Percentiles rank a stretch among this genome's conserved stretches.
These are phyloP conservation scores for Erythrophleum fordii DNA, from an alignment of 306 rosid species.

Conservation along the genomic window DNA sequence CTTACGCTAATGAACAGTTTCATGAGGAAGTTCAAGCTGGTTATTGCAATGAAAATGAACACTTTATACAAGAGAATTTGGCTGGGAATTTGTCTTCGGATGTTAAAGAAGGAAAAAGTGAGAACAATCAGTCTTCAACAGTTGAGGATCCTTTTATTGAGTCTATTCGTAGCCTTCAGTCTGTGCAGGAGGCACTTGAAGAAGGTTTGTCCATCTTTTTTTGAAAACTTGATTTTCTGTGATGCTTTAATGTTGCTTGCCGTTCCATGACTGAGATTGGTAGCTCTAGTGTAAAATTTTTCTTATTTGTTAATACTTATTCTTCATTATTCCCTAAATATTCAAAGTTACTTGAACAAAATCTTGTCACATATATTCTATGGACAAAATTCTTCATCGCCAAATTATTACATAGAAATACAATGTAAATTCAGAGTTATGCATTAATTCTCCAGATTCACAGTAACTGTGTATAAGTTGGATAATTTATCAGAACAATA, in stretches of 20 bases:
- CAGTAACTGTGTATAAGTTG: neutral
- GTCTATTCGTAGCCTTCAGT: constrained; percentile 55
- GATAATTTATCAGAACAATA: neutral
- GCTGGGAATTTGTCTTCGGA: constrained; percentile 43
- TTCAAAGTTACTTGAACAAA: neutral
- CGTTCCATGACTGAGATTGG: neutral
- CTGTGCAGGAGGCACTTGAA: constrained; percentile 60
- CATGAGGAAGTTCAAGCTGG: constrained; percentile 52
- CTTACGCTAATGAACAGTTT: constrained; percentile 46
- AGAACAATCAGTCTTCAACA: constrained; percentile 35
- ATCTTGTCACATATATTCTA: neutral
- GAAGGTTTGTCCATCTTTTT: constrained; percentile 48
- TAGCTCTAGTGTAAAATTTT: neutral
- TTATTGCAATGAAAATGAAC: constrained; percentile 47
- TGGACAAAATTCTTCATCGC: neutral
- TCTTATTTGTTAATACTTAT: neutral
- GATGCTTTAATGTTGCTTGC: neutral
- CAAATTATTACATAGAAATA: neutral
- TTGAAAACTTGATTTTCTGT: neutral
- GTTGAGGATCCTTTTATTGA: constrained; percentile 56
- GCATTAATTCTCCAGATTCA: neutral
- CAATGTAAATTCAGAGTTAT: neutral
- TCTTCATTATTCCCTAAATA: neutral
- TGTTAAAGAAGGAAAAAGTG: constrained; percentile 39
- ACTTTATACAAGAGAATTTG: constrained; percentile 39